A percentile compares a stretch with the other conserved stretches of the same genome.
Conservation (phyloP, 2,329 filamentous ascomycete genomes). For the Cladosporium halotolerans region DNA sequence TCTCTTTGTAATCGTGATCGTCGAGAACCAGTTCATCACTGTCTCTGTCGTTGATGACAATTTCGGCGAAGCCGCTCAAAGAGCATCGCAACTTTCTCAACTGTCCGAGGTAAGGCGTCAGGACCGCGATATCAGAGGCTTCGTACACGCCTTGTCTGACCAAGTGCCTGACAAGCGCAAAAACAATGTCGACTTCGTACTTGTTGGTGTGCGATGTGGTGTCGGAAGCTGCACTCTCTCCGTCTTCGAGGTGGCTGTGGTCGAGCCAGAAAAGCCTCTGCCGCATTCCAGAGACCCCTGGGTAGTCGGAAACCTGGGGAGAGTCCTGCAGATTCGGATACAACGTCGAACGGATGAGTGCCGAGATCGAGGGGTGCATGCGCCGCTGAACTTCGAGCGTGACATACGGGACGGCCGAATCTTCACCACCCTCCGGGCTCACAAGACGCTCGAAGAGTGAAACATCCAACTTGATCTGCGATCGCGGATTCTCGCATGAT, state of each 20-base stretch:
- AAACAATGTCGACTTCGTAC: conserved; percentile 59
- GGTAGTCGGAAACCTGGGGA: conserved; percentile 32
- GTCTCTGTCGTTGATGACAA: conserved; percentile 61
- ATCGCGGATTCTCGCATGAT: conserved; percentile 43
- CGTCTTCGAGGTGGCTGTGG: conserved; percentile 46
- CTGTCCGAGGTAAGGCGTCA: conserved; percentile 61
- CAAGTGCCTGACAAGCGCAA: conserved; percentile 58
- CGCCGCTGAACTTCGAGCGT: conserved; percentile 54
- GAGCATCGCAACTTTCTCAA: conserved; percentile 45
- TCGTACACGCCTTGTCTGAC: conserved; percentile 58
- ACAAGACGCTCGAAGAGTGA: conserved; percentile 58
- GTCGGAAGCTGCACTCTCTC: conserved; percentile 20
- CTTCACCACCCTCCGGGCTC: conserved; percentile 12
- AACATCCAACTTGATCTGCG: conserved; percentile 50
- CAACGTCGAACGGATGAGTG: conserved; percentile 51
- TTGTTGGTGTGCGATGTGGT: conserved; percentile 46
- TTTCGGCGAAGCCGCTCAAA: conserved; percentile 48
- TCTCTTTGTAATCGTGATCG: conserved; percentile 13
- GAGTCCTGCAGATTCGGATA: conserved; percentile 54
- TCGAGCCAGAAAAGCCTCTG: conserved; percentile 56
- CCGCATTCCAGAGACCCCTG: conserved; percentile 48
- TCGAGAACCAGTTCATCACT: conserved; percentile 41
- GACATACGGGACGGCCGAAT: conserved; percentile 30
- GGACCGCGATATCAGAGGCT: conserved; percentile 58
- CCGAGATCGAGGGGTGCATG: conserved; percentile 59